Evolutionary conservation across 1,284 basidiomycete species (phyloP), one percentile per base, ranked within the genome.

Genomic region (Apiotrichum laibachii): DNA sequence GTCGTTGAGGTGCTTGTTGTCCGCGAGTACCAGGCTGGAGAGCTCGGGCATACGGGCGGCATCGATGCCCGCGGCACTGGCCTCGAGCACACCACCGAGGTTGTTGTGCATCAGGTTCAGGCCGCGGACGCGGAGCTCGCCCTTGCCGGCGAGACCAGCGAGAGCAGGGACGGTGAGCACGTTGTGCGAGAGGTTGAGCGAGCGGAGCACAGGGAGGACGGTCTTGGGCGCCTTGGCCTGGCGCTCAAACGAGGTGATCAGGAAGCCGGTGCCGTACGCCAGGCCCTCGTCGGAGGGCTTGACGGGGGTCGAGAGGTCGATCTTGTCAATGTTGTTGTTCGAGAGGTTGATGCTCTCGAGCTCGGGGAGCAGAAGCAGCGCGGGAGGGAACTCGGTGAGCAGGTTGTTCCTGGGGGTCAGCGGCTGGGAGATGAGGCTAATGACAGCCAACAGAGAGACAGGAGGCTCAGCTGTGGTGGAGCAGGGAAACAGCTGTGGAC

Each of bases 251-350:
- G 68, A 63, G 1, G 72, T 72, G 15, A 70, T 65, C 33, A 77
- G 66, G 65, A 77, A 77, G 7, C 75, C 75, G 4, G 68, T 63
- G 44, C 75, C 75, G 59, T 77, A 77, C 18, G 65, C 60, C 35
- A 75, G 56, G 6, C 75, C 70, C 40, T 73, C 72, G 40, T 73
- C 69, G 5, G 72, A 70, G 5, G 77, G 75, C 33, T 65, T 66
- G 47, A 72, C 57, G 2, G 76, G 75, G 8, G 61, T 57, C 3
- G 64, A 53, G 53, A 75, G 68, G 50, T 71, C 70, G 48, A 79
- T 40, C 0, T 60, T 42, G 18, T 64, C 53, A 45, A 79, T 61
- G n/a, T 54, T 52, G 57, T 79, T 79, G 59, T 72, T 59, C 1
- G 76, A 73, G 11, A 77, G 57, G 56, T 74, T 69, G 56, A 79